These are phyloP conservation scores for Kazachstania psychrophila DNA, from an alignment of 805 yeast species.

Conservation along the genomic window DNA sequence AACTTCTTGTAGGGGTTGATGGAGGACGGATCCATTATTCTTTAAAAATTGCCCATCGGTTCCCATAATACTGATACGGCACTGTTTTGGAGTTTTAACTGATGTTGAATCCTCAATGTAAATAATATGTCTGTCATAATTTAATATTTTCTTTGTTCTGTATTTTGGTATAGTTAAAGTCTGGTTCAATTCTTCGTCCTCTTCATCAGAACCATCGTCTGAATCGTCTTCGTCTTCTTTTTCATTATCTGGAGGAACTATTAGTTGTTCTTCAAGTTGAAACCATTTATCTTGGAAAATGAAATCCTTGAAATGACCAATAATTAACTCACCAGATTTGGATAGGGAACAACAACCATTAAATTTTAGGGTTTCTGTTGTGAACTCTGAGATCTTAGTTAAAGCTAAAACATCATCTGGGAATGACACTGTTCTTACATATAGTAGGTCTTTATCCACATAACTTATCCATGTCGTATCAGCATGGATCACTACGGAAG, in stretches of 20 bases:
- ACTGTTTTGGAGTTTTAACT: background rate
- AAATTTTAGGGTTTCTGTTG: slow-evolving; percentile 14
- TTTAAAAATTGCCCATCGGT: background rate
- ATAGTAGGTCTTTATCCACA: slow-evolving; percentile 13
- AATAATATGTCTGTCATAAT: slow-evolving; percentile 1
- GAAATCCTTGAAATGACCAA: slow-evolving; percentile 22
- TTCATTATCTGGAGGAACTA: slow-evolving; percentile 1
- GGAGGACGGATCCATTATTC: background rate
- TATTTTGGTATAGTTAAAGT: slow-evolving; percentile 7
- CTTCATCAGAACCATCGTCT: slow-evolving; percentile 10
- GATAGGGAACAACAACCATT: slow-evolving; percentile 27
- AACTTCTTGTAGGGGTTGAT: slow-evolving; percentile 5
- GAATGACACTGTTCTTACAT: slow-evolving; percentile 24
- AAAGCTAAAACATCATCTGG: slow-evolving; percentile 11
- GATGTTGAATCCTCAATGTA: slow-evolving; percentile 5
- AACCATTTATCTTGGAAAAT: slow-evolving; percentile 18
- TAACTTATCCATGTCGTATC: slow-evolving; percentile 30
- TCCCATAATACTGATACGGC: slow-evolving; percentile 2
- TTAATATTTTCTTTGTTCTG: slow-evolving; percentile 8
- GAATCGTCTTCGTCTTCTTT: slow-evolving; percentile 8
- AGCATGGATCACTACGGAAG: slow-evolving; percentile 27
- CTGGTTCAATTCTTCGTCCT: slow-evolving; percentile 9
- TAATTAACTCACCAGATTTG: slow-evolving; percentile 19
- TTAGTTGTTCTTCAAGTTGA: slow-evolving; percentile 5
- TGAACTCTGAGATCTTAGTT: slow-evolving; percentile 12